These are phyloP conservation scores for Alternaria sp. DNA, from an alignment of 2,329 filamentous ascomycete species.

Conservation along the genomic window DNA sequence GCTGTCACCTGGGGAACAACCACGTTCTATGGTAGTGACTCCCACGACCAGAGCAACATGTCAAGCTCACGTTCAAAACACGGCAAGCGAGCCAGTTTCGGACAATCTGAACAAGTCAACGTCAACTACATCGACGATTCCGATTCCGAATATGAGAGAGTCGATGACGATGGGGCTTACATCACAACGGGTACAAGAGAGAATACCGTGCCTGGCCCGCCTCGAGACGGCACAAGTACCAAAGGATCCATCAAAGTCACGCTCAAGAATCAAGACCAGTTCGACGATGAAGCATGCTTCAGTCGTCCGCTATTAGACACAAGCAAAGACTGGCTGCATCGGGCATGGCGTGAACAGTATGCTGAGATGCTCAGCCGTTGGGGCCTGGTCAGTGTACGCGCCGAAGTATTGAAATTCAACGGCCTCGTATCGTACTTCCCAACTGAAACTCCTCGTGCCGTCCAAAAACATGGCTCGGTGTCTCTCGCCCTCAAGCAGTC, in stretches of 20 bases:
- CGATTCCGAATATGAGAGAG: constrained; percentile 44
- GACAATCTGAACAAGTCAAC: constrained; percentile 42
- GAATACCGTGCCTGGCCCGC: constrained; percentile 29
- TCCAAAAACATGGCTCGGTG: constrained; percentile 39
- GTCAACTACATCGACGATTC: constrained; percentile 44
- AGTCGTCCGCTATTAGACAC: constrained; percentile 61
- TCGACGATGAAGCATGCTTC: constrained; percentile 61
- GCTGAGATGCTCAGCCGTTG: constrained; percentile 67
- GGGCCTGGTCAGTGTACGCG: constrained; percentile 63
- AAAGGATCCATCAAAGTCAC: constrained; percentile 55
- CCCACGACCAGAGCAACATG: constrained; percentile 37
- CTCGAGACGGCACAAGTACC: constrained; percentile 18
- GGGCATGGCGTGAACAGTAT: constrained; percentile 65
- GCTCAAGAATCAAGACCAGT: constrained; percentile 66
- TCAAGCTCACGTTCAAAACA: constrained; percentile 46
- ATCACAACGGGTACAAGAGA: constrained; percentile 34
- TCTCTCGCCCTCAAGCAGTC: constrained; percentile 36
- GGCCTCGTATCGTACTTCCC: constrained; percentile 52
- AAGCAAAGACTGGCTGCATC: constrained; percentile 58
- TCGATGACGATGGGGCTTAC: constrained; percentile 22
- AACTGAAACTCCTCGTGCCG: constrained; percentile 27
- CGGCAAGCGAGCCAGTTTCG: constrained; percentile 51
- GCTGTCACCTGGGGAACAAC: constrained; percentile 59
- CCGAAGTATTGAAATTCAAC: constrained; percentile 68
- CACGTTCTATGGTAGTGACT: constrained; percentile 51